phyloP scores from a whole-genome alignment of 2,329 filamentous ascomycete genomes.

The Ascosphaera pollenicola region DNA sequence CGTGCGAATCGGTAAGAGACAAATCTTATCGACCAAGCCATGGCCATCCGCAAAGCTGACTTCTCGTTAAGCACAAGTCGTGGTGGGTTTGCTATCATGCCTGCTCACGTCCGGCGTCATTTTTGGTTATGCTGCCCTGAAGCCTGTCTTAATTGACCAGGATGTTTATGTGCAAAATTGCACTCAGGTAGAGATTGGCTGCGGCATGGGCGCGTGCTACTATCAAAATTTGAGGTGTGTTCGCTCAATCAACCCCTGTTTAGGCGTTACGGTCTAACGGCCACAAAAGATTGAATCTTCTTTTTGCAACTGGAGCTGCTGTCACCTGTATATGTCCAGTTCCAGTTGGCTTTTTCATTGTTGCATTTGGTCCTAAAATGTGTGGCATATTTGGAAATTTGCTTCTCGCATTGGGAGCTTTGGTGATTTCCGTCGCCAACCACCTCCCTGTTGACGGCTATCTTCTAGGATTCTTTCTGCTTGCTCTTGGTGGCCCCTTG shows the following conservation, averaged over 20 bases:
- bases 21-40: neutral
- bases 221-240: constrained; percentile 32
- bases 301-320: constrained; percentile 81
- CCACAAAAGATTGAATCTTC: constrained; percentile 48
- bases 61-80: constrained; percentile 39
- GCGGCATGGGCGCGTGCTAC: constrained; percentile 30
- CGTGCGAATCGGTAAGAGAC: constrained; percentile 28
- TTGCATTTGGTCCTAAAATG: constrained; percentile 57
- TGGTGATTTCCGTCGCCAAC: constrained; percentile 47
- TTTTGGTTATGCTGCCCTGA: constrained; percentile 69
- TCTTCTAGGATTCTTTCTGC: constrained; percentile 49
- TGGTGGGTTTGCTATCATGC: constrained; percentile 46
- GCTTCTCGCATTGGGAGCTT: constrained; percentile 45
- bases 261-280: constrained; percentile 4
- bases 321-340: constrained; percentile 72
- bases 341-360: constrained; percentile 65
- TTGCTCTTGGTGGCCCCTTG: constrained; percentile 60
- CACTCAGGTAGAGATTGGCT: constrained; percentile 27
- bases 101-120: constrained; percentile 58
- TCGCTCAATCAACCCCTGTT: neutral
- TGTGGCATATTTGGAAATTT: constrained; percentile 50
- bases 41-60: constrained; percentile 2
- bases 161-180: constrained; percentile 49
- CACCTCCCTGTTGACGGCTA: constrained; percentile 51
- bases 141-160: constrained; percentile 54